These are phyloP conservation scores for Macroventuria anomochaeta DNA, from an alignment of 2,329 filamentous ascomycete genomes.

Conservation along the genomic window DNA sequence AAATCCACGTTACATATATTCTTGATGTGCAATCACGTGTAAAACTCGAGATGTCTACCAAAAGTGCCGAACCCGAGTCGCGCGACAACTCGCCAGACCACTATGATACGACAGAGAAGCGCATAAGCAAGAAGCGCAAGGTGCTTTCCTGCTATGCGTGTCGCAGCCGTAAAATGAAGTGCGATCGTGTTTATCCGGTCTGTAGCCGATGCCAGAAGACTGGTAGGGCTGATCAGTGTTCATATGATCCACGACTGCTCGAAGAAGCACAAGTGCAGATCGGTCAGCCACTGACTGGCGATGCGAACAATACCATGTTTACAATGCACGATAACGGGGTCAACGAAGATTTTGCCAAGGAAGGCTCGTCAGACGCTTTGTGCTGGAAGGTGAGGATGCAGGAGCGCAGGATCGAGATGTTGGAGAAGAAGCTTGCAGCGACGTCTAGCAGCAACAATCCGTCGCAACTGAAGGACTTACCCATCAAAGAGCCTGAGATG, in stretches of 20 bases:
- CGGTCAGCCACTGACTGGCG: slow-evolving; percentile 5
- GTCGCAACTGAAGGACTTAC: slow-evolving; percentile 24
- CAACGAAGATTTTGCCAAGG: slow-evolving; percentile 5
- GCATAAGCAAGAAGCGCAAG: slow-evolving; percentile 51
- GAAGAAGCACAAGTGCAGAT: slow-evolving; percentile 31
- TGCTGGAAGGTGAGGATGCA: slow-evolving; percentile 40
- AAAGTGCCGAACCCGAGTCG: slow-evolving; percentile 35
- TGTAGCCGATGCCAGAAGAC: slow-evolving; percentile 54
- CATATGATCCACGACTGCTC: slow-evolving; percentile 49
- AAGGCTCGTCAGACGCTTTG: slow-evolving; percentile 27
- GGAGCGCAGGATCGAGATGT: slow-evolving; percentile 38
- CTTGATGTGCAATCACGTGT: neutral
- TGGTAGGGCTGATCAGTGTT: slow-evolving; percentile 51
- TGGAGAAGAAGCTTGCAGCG: slow-evolving; percentile 40
- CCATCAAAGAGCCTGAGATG: slow-evolving; percentile 22
- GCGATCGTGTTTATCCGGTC: slow-evolving; percentile 54
- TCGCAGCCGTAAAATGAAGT: slow-evolving; percentile 56
- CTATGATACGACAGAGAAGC: slow-evolving; percentile 46
- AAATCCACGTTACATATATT: neutral
- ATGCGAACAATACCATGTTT: slow-evolving; percentile 7
- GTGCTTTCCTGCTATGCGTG: slow-evolving; percentile 57
- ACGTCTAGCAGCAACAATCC: slow-evolving; percentile 26
- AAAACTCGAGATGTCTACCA: slow-evolving; percentile 34
- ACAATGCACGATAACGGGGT: slow-evolving; percentile 7
- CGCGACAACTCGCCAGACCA: slow-evolving; percentile 41